Evolutionary conservation across 768 basidiomycete species (phyloP).

Genomic region (Astraeus odoratus): DNA sequence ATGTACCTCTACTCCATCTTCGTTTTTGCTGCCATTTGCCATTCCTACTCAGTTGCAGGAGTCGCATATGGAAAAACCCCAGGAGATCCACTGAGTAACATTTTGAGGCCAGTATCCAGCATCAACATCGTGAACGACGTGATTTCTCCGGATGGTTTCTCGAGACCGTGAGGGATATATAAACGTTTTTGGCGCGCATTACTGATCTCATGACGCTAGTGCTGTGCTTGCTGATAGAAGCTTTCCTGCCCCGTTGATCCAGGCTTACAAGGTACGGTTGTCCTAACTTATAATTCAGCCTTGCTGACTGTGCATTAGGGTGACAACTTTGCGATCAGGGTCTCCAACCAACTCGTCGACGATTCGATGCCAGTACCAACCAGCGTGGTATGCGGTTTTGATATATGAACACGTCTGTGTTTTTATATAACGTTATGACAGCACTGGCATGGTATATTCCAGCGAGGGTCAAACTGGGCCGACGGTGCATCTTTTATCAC

Average conservation of each 20-base stretch:
- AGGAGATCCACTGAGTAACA: not conserved
- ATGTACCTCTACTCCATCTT: not conserved
- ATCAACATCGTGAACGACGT: not conserved
- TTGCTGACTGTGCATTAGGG: constrained; percentile 25
- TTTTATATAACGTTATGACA: constrained; percentile 13
- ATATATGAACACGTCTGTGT: not conserved
- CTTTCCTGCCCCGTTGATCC: constrained; percentile 42
- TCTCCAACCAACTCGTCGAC: constrained; percentile 39
- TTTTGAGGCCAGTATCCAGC: not conserved
- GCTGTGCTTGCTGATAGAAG: constrained; percentile 33
- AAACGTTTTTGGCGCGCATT: not conserved
- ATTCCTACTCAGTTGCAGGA: no score
- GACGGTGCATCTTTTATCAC: constrained; percentile 39
- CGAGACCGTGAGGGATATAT: constrained; percentile 30
- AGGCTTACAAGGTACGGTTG: constrained; percentile 24
- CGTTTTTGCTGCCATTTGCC: not conserved
- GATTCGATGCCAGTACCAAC: constrained; percentile 43
- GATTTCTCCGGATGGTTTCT: constrained; percentile 40
- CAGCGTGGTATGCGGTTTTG: constrained; percentile 31
- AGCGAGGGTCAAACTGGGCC: constrained; percentile 35
- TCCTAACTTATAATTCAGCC: not conserved
- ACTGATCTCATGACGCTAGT: constrained; percentile 3
- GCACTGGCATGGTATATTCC: constrained; percentile 54
- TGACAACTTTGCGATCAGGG: constrained; percentile 35
- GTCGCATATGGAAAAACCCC: no score